Evolutionary conservation across 805 yeast species (phyloP).

Genomic region (Trichomonascus vanleenenianus): DNA sequence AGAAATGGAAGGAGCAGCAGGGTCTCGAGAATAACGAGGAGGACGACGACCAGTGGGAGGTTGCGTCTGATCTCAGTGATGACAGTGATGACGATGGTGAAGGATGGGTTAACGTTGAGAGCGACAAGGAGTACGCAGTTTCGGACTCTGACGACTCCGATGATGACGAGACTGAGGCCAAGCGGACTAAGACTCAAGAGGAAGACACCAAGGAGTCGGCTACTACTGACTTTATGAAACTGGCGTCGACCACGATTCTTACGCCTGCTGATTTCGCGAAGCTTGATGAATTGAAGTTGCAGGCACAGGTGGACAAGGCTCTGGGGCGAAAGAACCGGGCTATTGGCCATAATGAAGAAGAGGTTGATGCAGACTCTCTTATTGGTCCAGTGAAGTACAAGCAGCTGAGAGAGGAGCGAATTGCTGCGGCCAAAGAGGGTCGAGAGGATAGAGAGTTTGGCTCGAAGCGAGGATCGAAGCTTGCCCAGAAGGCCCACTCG

Average conservation of each 20-base stretch:
- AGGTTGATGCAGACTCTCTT: conserved; percentile 69
- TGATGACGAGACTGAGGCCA: conserved; percentile 30
- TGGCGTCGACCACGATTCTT: conserved; percentile 68
- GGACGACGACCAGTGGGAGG: conserved; percentile 55
- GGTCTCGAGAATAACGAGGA: conserved; percentile 50
- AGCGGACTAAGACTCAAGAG: conserved; percentile 22
- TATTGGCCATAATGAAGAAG: conserved; percentile 55
- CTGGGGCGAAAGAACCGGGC: conserved; percentile 34
- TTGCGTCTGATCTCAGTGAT: conserved; percentile 40
- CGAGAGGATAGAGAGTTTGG: conserved; percentile 91
- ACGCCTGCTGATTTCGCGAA: conserved; percentile 99
- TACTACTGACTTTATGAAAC: conserved; percentile 38
- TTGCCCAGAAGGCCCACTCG: conserved; percentile 62
- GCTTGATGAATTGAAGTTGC: conserved; percentile 74
- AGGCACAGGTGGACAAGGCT: conserved; percentile 78
- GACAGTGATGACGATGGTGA: conserved; percentile 56
- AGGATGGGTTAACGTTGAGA: conserved; percentile 85
- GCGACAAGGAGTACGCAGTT: conserved; percentile 61
- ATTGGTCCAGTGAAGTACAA: conserved; percentile 75
- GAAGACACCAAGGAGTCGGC: conserved; percentile 21
- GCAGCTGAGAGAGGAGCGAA: conserved; percentile 82
- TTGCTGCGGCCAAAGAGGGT: conserved; percentile 83
- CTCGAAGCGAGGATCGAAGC: conserved; percentile 71
- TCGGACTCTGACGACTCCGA: conserved; percentile 46
- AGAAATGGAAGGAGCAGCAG: conserved; percentile 67